A percentile compares a stretch with the other conserved stretches of the same genome.
phyloP scores from a whole-genome alignment of 2,329 filamentous ascomycete genomes.

The Chlorencoelia australis region DNA sequence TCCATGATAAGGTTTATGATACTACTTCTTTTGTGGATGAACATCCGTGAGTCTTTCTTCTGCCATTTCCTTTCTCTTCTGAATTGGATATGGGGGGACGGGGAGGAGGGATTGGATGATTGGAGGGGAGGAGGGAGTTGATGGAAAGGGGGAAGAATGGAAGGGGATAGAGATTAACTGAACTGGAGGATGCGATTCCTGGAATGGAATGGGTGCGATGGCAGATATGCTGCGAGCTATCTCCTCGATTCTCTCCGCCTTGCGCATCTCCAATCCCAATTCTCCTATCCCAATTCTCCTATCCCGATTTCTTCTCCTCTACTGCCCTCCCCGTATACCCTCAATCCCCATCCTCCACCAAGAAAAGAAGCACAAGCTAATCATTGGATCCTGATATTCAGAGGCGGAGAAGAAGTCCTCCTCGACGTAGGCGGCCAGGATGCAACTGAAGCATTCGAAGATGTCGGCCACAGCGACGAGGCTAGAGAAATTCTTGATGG shows the following conservation, averaged over 20 bases:
- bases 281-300: not conserved
- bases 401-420: conserved; percentile 95
- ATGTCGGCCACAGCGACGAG: conserved; percentile 98
- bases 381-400: conserved; percentile 31
- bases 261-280: not conserved
- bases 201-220: not conserved
- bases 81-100: conserved; percentile 2
- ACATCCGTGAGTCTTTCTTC: conserved; percentile 62
- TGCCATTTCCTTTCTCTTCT: not conserved
- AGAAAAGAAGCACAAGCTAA: not conserved
- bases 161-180: not conserved
- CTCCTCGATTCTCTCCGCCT: not conserved
- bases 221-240: not conserved
- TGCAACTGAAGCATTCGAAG: conserved; percentile 95
- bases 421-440: conserved; percentile 95
- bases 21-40: conserved; percentile 84
- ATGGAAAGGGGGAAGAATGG: not conserved
- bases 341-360: not conserved
- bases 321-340: not conserved
- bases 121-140: not conserved
- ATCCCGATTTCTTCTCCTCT: not conserved
- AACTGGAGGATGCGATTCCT: not conserved
- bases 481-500: conserved; percentile 84
- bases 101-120: not conserved
- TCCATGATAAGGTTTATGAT: conserved; percentile 97